phyloP scores from a whole-genome alignment of 2,329 filamentous ascomycete genomes.

The Cladophialophora yegresii region DNA sequence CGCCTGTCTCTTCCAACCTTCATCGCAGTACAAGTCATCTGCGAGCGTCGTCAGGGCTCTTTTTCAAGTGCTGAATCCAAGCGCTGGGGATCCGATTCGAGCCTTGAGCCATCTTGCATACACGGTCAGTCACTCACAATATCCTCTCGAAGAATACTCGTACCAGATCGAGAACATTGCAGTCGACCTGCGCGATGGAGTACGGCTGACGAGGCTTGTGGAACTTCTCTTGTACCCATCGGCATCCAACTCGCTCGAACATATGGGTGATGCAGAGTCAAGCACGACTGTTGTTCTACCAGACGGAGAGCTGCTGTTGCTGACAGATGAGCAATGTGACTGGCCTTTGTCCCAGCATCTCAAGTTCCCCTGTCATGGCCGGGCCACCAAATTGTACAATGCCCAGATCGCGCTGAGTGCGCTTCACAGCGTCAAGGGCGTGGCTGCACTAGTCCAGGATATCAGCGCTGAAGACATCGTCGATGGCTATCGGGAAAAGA shows the following conservation, averaged over 20 bases:
- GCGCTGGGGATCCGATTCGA: slow-evolving; percentile 59
- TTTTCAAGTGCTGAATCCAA: slow-evolving; percentile 58
- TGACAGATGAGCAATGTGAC: slow-evolving; percentile 37
- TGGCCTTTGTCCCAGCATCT: slow-evolving; percentile 59
- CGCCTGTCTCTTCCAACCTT: slow-evolving; percentile 54
- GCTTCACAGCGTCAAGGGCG: slow-evolving; percentile 49
- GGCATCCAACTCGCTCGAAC: slow-evolving; percentile 37
- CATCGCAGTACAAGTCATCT: slow-evolving; percentile 60
- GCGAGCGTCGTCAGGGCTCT: slow-evolving; percentile 55
- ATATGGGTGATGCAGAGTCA: slow-evolving; percentile 39
- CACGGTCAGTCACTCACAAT: slow-evolving; percentile 57
- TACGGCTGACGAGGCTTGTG: slow-evolving; percentile 60
- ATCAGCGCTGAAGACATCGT: slow-evolving; percentile 62
- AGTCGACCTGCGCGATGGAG: slow-evolving; percentile 63
- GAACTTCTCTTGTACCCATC: slow-evolving; percentile 58
- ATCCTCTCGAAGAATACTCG: slow-evolving; percentile 60
- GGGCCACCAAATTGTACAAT: slow-evolving; percentile 61
- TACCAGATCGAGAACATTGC: slow-evolving; percentile 63
- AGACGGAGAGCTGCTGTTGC: slow-evolving; percentile 46
- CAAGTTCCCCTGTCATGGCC: slow-evolving; percentile 59
- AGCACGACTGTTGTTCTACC: slow-evolving; percentile 52
- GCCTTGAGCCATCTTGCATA: slow-evolving; percentile 60
- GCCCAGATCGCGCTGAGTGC: slow-evolving; percentile 60
- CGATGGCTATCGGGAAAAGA: slow-evolving; percentile 66
- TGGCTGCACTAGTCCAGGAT: slow-evolving; percentile 46